Percentiles rank a stretch among this genome's conserved stretches.
phyloP scores from a whole-genome alignment of 108 stramenopile genomes.

The Pseudonitzschia delicatissima region DNA sequence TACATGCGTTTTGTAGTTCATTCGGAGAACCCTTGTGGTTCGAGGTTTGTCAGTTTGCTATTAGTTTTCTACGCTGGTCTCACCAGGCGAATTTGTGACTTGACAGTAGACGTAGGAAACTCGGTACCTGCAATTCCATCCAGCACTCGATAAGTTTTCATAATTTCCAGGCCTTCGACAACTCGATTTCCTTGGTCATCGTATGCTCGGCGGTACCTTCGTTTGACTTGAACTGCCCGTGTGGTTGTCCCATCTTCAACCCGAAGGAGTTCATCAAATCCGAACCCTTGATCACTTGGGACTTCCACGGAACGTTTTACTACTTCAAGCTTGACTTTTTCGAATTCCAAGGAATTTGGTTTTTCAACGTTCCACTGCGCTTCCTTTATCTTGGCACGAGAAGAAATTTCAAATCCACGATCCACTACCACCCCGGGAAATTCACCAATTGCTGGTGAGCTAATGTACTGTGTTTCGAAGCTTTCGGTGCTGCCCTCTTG shows the following conservation, averaged over 20 bases:
- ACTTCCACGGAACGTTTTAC: slow-evolving; percentile 47
- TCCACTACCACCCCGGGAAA: slow-evolving; percentile 40
- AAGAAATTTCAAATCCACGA: slow-evolving; percentile 43
- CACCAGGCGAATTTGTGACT: slow-evolving; percentile 27
- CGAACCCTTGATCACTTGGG: slow-evolving; percentile 49
- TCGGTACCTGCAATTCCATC: slow-evolving; percentile 72
- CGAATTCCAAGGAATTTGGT: slow-evolving; percentile 22
- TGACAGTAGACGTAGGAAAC: slow-evolving; percentile 57
- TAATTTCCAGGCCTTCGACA: slow-evolving; percentile 68
- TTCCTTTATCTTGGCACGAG: slow-evolving; percentile 15
- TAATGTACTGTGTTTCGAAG: slow-evolving; percentile 37
- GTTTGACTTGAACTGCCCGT: slow-evolving; percentile 43
- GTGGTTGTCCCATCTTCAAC: slow-evolving; percentile 40
- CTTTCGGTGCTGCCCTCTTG: slow-evolving; percentile 25
- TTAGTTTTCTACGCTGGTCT: too few relatives aligned
- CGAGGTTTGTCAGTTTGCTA: too few relatives aligned
- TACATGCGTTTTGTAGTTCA: too few relatives aligned
- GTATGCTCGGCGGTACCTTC: slow-evolving; percentile 46
- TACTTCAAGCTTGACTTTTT: slow-evolving; percentile 23
- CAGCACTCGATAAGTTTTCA: slow-evolving; percentile 61
- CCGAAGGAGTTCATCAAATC: slow-evolving; percentile 45
- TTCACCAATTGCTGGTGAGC: slow-evolving; percentile 22
- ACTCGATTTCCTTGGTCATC: slow-evolving; percentile 51
- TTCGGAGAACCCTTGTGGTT: too few relatives aligned
- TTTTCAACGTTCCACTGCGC: slow-evolving; percentile 20